Evolutionary conservation across 805 yeast species (phyloP), one percentile per base, ranked within the genome.

Genomic region (Citeromyces nyonsensis): DNA sequence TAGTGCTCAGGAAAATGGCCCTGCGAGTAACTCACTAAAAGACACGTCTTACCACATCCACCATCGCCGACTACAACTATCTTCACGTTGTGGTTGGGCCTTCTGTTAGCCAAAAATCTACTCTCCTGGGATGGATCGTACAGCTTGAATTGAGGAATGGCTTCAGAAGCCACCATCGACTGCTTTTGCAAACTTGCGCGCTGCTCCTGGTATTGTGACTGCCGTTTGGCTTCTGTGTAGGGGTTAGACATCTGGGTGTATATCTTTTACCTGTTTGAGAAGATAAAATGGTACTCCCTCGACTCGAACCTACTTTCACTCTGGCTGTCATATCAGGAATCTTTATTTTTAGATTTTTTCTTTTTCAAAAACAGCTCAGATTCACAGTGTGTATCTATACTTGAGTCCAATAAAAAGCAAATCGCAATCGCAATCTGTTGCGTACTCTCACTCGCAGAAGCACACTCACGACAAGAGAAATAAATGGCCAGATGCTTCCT

Each of bases 41-140:
- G 51, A 44, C 86, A 78, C 1, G 94, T 84, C 50, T 83, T 83
- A n/a, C 95, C 95, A 48, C 91, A 77, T 11, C 83, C 86, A 44
- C 88, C 85, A 51, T 83, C 95, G 6, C 95, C 94, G 7, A 84
- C 91, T 18, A 79, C 79, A 9, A 83, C 93, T 12, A 54, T 42
- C 32, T 56, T 56, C 37, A 51, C 44, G 30, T 49, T 41, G 29
- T 39, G 33, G 11, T 33, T 22, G 30, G 31, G 34, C 26, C 35
- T 37, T 22, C 33, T 37, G 13, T 30, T 28, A 1, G 34, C 22
- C 22, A 18, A 18, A 18, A 18, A 18, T 18, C 22, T 5, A 18
- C 22, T 18, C 7, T 18, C 22, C 18, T 10, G 33, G 14, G 18
- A 15, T 11, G 15, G 26, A 20, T 24, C 14, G 24, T 15, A 11